These are phyloP conservation scores for Macrophomina pseudophaseolina DNA, from an alignment of 2,329 filamentous ascomycete species.

Conservation along the genomic window DNA sequence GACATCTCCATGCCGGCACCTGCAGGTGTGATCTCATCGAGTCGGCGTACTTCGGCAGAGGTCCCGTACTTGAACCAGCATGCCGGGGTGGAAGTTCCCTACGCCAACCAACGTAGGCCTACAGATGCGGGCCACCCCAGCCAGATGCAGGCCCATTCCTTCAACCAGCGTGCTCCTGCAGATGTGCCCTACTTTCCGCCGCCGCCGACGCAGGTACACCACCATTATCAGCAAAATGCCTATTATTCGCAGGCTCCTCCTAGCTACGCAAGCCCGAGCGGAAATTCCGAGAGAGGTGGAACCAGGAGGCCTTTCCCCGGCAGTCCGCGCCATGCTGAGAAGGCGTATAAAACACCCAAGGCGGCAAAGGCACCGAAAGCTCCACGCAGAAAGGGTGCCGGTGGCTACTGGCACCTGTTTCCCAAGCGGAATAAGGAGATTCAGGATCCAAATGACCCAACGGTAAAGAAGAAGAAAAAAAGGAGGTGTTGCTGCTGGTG, in stretches of 20 bases:
- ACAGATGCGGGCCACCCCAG: neutral
- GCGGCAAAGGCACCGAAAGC: conserved; percentile 15
- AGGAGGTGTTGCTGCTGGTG: conserved; percentile 41
- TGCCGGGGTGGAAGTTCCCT: neutral
- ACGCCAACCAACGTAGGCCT: conserved; percentile 1
- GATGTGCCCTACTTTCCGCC: conserved; percentile 24
- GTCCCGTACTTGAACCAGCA: neutral
- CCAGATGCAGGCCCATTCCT: neutral
- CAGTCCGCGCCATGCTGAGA: neutral
- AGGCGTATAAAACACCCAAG: neutral
- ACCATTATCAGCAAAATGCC: conserved; percentile 8
- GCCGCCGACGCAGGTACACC: conserved; percentile 16
- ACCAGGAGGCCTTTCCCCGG: conserved; percentile 20
- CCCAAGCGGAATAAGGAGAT: neutral
- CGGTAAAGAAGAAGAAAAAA: conserved; percentile 37
- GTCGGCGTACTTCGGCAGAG: conserved; percentile 4
- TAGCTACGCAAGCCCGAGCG: neutral
- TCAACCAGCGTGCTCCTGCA: neutral
- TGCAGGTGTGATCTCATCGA: conserved; percentile 8
- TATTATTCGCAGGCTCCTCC: conserved; percentile 13
- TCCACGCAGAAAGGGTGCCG: conserved; percentile 21
- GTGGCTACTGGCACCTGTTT: conserved; percentile 25
- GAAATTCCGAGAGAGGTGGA: conserved; percentile 5
- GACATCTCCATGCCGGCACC: conserved; percentile 21
- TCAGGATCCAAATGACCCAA: conserved; percentile 30